Conservation (phyloP, 2,329 filamentous ascomycete species). For the Emericellopsis atlantica region DNA sequence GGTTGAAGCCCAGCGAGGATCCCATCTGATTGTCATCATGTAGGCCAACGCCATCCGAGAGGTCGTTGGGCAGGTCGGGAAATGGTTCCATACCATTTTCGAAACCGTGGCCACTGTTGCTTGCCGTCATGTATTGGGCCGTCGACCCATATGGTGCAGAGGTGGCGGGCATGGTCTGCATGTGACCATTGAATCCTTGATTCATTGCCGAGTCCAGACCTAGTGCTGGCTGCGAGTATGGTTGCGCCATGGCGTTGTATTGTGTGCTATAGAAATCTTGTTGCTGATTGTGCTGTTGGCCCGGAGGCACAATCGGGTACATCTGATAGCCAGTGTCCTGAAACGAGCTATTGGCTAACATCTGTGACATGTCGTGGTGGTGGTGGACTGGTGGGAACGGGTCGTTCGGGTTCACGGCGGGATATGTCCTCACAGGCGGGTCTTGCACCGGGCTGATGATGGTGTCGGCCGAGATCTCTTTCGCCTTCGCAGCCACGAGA, state of each 20-base stretch:
- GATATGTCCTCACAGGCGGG: conserved; percentile 23
- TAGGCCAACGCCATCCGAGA: conserved; percentile 17
- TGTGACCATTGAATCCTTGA: conserved; percentile 10
- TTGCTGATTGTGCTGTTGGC: conserved; percentile 10
- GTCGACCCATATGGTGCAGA: conserved; percentile 10
- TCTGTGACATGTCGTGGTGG: neutral
- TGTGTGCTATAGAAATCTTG: conserved; percentile 12
- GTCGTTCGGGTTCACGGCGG: conserved; percentile 3
- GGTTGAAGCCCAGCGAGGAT: conserved; percentile 15
- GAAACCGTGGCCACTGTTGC: conserved; percentile 5
- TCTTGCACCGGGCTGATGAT: conserved; percentile 57
- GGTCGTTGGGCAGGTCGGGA: conserved; percentile 10
- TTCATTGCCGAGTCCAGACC: conserved; percentile 11
- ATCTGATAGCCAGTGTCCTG: neutral
- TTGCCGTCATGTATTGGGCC: conserved; percentile 12
- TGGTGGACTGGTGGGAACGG: neutral
- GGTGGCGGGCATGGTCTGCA: conserved; percentile 12
- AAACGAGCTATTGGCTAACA: neutral
- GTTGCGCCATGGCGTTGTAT: conserved; percentile 13
- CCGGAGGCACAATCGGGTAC: conserved; percentile 7
- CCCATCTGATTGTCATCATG: conserved; percentile 14
- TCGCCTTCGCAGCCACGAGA: conserved; percentile 34
- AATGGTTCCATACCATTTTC: conserved; percentile 15
- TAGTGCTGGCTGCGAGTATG: conserved; percentile 12
- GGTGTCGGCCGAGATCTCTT: conserved; percentile 44